Conservation (phyloP, 176 grass and related monocot genomes). For the Aegilops bicornis region DNA sequence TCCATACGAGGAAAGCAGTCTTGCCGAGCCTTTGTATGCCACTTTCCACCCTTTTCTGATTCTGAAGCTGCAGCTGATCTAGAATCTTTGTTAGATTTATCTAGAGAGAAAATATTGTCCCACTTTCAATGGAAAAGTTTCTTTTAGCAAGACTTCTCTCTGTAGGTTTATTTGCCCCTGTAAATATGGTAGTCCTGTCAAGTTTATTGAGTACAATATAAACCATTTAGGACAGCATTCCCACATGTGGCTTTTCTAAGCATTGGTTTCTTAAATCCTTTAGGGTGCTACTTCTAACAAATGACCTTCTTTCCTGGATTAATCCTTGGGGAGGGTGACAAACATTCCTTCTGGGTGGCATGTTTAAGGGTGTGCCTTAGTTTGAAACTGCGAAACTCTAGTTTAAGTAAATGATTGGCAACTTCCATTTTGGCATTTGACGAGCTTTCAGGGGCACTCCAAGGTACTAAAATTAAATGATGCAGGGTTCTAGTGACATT, state of each 20-base stretch:
- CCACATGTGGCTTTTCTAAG: constrained; percentile 7
- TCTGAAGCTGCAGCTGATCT: neutral
- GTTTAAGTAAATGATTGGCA: constrained; percentile 1
- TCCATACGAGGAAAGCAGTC: neutral
- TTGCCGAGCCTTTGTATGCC: constrained; percentile 2
- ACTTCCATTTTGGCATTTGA: neutral
- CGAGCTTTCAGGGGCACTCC: neutral
- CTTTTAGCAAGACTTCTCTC: neutral
- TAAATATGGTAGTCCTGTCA: neutral
- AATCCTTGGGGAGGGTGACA: neutral
- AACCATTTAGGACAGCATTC: neutral
- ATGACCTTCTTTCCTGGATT: neutral
- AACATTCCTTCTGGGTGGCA: neutral
- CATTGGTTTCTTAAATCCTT: neutral
- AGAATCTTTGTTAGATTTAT: constrained; percentile 2
- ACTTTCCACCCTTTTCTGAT: neutral
- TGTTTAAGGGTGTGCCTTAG: neutral
- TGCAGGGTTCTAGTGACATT: constrained; percentile 93
- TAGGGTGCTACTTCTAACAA: constrained; percentile 3
- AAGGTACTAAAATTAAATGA: constrained; percentile 14
- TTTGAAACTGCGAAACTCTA: neutral
- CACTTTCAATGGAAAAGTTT: neutral
- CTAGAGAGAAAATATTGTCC: neutral
- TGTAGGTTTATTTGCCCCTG: neutral
- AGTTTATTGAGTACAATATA: neutral